Conservation (phyloP, 2,329 filamentous ascomycete species). For the Nigrospora sphaerica region DNA sequence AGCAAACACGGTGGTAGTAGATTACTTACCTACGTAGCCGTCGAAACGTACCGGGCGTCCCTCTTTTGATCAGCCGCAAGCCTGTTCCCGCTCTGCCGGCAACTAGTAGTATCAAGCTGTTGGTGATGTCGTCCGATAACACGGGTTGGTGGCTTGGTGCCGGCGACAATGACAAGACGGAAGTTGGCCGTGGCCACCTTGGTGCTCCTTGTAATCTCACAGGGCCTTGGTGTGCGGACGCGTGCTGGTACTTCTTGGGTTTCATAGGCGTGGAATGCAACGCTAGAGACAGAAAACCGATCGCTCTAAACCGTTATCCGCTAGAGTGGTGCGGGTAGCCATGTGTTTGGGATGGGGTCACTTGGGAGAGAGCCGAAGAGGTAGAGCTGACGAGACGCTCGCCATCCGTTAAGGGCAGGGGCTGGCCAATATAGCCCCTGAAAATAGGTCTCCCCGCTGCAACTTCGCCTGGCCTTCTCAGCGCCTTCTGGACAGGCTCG, state of each 20-base stretch:
- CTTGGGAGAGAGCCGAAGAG: neutral
- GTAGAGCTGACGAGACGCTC: neutral
- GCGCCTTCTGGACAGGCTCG: constrained; percentile 1
- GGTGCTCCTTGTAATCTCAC: constrained; percentile 19
- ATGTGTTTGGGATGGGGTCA: constrained; percentile 15
- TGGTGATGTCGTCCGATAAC: neutral
- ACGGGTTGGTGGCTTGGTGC: neutral
- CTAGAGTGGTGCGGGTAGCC: constrained; percentile 20
- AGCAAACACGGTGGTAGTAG: too few relatives aligned
- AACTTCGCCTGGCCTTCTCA: neutral
- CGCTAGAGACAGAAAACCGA: constrained; percentile 17
- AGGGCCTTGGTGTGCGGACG: constrained; percentile 10
- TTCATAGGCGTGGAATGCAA: constrained; percentile 18
- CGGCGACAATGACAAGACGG: too few relatives aligned
- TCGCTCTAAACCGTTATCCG: constrained; percentile 21
- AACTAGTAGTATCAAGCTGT: too few relatives aligned
- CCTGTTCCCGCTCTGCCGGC: too few relatives aligned
- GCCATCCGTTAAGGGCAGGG: constrained; percentile 1
- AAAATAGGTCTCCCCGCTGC: neutral
- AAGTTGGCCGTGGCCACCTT: too few relatives aligned
- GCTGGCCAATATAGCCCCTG: constrained; percentile 1
- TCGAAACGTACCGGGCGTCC: too few relatives aligned
- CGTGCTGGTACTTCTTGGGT: constrained; percentile 10
- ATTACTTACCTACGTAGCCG: too few relatives aligned
- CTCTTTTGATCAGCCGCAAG: too few relatives aligned